phyloP scores from a whole-genome alignment of 2,329 filamentous ascomycete species.

The Trichoderma harzianum region DNA sequence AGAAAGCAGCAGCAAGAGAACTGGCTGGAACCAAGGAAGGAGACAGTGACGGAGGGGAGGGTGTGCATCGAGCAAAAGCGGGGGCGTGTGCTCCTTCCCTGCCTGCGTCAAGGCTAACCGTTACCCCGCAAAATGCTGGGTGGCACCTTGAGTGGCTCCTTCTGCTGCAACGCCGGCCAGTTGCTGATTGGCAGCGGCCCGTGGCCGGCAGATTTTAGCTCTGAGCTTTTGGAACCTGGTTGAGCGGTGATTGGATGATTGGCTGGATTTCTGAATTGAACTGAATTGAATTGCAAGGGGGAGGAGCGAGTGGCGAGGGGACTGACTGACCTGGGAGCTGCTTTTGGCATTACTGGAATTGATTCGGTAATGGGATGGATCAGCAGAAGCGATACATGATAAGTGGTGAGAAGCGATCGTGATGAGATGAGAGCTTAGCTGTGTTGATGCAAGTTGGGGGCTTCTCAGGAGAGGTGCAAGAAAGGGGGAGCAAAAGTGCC shows the following conservation, averaged over 20 bases:
- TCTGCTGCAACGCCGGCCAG: constrained; percentile 13
- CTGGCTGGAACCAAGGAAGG: neutral
- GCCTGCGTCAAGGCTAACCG: constrained; percentile 1
- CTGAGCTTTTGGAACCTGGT: neutral
- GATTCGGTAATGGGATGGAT: constrained; percentile 15
- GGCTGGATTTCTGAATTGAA: neutral
- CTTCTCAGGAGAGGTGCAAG: neutral
- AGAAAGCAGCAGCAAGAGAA: neutral
- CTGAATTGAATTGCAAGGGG: neutral
- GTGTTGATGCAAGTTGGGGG: neutral
- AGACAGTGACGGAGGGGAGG: neutral
- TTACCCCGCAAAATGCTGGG: constrained; percentile 19
- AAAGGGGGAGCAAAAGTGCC: neutral
- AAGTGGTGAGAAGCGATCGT: neutral
- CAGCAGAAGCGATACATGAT: neutral
- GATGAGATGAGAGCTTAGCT: too few relatives aligned
- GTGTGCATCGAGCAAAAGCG: neutral
- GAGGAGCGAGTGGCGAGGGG: neutral
- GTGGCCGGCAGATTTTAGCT: constrained; percentile 18
- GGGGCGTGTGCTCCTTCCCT: neutral
- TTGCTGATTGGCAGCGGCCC: constrained; percentile 20
- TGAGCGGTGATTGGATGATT: neutral
- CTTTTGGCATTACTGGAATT: constrained; percentile 10
- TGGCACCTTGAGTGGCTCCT: constrained; percentile 11
- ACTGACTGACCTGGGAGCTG: neutral